A percentile compares a stretch with the other conserved stretches of the same genome.
Evolutionary conservation across 1,284 basidiomycete genomes (phyloP).

Genomic region (Cystobasidium pallidum): DNA sequence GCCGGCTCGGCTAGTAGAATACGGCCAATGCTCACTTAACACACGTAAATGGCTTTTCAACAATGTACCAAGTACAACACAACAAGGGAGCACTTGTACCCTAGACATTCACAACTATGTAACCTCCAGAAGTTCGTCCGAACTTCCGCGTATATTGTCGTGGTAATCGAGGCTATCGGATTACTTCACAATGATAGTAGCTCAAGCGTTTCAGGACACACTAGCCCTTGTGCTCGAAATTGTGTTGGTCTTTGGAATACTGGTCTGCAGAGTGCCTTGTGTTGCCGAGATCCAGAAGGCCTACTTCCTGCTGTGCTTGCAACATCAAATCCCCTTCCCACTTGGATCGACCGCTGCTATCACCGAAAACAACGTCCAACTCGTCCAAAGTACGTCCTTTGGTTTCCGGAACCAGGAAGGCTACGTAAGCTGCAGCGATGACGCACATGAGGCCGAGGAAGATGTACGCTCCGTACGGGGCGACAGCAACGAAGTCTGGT

Average conservation of each 20-base stretch:
- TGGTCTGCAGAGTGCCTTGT: neutral
- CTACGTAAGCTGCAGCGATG: constrained; percentile 28
- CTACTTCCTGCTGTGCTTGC: constrained; percentile 32
- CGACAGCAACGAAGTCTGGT: constrained; percentile 48
- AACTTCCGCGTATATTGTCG: too few relatives aligned
- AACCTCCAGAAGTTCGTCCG: too few relatives aligned
- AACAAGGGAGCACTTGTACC: too few relatives aligned
- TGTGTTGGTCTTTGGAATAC: neutral
- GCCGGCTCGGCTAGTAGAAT: too few relatives aligned
- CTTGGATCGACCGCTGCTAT: constrained; percentile 21
- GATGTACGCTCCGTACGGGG: constrained; percentile 47
- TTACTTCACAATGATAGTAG: too few relatives aligned
- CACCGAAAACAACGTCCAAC: constrained; percentile 43
- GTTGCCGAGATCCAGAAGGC: neutral
- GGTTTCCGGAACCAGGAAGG: constrained; percentile 45
- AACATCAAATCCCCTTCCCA: constrained; percentile 34
- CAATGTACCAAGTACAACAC: too few relatives aligned
- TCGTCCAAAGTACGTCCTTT: constrained; percentile 42
- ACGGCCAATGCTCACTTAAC: too few relatives aligned
- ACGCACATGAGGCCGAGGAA: constrained; percentile 47
- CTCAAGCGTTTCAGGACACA: neutral
- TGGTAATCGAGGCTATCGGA: too few relatives aligned
- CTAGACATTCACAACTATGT: too few relatives aligned
- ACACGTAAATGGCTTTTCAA: too few relatives aligned
- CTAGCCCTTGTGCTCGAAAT: neutral